Conservation (phyloP, 495 filamentous ascomycete genomes). For the Penicillium salamii region DNA sequence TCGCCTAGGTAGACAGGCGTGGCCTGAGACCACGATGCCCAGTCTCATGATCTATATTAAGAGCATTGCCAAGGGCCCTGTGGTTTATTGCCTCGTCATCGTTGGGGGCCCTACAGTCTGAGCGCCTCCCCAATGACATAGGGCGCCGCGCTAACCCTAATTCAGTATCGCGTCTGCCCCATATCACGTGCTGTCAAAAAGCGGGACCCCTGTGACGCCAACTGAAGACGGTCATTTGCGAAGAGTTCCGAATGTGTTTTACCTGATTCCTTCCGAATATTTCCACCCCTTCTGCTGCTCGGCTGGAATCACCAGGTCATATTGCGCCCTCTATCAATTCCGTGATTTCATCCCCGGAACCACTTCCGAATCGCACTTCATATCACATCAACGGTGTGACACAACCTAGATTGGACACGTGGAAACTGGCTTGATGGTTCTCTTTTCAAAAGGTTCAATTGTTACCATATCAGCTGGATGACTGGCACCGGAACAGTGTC, state of each 20-base stretch:
- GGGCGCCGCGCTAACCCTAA: neutral
- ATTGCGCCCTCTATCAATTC: neutral
- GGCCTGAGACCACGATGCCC: neutral
- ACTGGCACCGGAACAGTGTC: constrained; percentile 3
- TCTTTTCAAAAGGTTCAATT: neutral
- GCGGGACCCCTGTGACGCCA: constrained; percentile 9
- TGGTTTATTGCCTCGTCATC: neutral
- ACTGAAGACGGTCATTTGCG: neutral
- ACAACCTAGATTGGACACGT: neutral
- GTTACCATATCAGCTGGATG: constrained; percentile 12
- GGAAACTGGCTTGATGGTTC: constrained; percentile 1
- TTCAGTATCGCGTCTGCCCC: neutral
- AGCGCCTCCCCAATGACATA: neutral
- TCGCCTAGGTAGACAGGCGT: neutral
- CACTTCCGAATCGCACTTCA: neutral
- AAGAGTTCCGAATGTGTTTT: neutral
- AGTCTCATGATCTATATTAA: neutral
- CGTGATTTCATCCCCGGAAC: neutral
- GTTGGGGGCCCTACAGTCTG: too few relatives aligned
- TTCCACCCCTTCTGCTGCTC: neutral
- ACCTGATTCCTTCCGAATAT: neutral
- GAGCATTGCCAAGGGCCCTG: neutral
- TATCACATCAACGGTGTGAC: neutral
- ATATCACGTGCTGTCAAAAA: constrained; percentile 3
- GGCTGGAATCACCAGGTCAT: too few relatives aligned